Base-by-base conservation (phyloP, 345 rosid genomes). In the Populus nigra region DNA sequence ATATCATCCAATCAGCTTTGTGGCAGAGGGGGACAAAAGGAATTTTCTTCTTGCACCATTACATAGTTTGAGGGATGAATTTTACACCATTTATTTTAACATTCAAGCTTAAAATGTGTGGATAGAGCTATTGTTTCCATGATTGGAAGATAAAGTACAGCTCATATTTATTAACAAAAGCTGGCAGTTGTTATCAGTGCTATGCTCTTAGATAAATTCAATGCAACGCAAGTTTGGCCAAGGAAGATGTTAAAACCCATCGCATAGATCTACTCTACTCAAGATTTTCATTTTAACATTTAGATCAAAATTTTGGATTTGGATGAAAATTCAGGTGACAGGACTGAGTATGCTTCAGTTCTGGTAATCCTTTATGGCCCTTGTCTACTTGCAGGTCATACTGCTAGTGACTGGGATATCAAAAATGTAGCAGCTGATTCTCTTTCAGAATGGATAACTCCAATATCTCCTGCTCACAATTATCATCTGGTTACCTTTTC, bases 281-380 rank as follows among this genome's bases (percentile, higher is more conserved):
- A 41, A 41, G 45, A 41, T 41, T 41, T 41, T 41, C 45, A 41
- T 41, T 41, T 10, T 41, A 41, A 41, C 45, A 41, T 41, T 9
- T 10, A 41, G 45, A 41, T 41, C 45, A 41, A 41, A 41, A 41
- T 41, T 41, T 41, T 41, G 45, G 45, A 10, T 10, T 2, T 41
- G 45, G 45, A 41, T 41, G 45, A 41, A 41, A 65, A 33, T 86
- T 73, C 87, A 94, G 97, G 91, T 84, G 98, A 93, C 72, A 84
- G 92, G 57, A 72, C 92, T 0, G 93, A 88, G 39, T 88, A 87
- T 68, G 80, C 92, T 76, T 92, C 97, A 10, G 31, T 96, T 71
- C 91, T 85, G 57, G 98, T 97, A 89, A 55, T 95, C 79, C 93
- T 95, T 12, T 93, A 89, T 77, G 99, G 99, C 5, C 98, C 96